Evolutionary conservation across 495 filamentous ascomycete species (phyloP), one percentile per base, ranked within the genome.

Genomic region (Penicillium salamii): DNA sequence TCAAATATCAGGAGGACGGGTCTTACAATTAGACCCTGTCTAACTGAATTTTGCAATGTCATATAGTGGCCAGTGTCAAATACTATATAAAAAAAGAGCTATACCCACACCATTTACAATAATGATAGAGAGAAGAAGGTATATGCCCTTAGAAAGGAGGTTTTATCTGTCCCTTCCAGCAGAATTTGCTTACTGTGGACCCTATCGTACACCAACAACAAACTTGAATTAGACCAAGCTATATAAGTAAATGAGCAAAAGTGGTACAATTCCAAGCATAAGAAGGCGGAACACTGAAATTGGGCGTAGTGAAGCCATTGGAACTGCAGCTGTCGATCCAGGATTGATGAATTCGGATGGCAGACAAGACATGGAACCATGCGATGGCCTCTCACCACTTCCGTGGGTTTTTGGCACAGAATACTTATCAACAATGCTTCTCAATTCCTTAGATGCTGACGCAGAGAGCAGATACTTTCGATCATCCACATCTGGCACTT

Each of bases 401-500:
- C 29, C 12, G 20, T 45, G 11, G 17, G 1, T 43, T 19, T 50
- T 36, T 17, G 20, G 12, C 18, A 3, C 29, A 35, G 23, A 20
- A 42, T 18, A 6, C 11, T 35, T 19, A 42, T 35, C n/a, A 18
- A 23, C 3, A 23, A 45, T 28, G 17, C 44, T 19, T 9, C 7
- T 46, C 49, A 46, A 52, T 34, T 35, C 3, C 42, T 41, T 15
- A 34, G 35, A 20, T 24, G 19, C 26, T 41, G 42, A 29, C 18
- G 15, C 17, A 38, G 17, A 33, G 35, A 41, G 35, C 40, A 23
- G 42, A 38, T 15, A 46, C 15, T 52, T n/a, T 7, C 35, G 15
- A 4, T 46, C 49, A 52, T 35, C 35, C 26, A 40, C 15, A 9
- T n/a, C 21, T 18, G 42, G 21, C n/a, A 52, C 24, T 29, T 52